Evolutionary conservation across 441 rosid species (phyloP).

Genomic region (Arabidopsis lyrata): DNA sequence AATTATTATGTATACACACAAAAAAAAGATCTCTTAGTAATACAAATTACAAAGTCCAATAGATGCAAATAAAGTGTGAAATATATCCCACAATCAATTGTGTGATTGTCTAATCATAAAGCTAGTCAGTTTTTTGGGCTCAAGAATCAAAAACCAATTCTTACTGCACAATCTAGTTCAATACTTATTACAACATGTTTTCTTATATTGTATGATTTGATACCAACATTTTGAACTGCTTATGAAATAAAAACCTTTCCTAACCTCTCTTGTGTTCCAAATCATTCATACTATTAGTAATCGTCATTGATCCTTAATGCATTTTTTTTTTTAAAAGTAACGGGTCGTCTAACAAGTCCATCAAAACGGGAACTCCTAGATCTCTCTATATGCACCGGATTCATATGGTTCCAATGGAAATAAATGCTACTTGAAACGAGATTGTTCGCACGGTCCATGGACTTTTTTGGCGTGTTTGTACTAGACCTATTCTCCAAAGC

Average conservation of each 20-base stretch:
- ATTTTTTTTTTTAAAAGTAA: conserved; percentile 4
- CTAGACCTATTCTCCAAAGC: neutral
- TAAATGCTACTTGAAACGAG: neutral
- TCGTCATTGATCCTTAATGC: conserved; percentile 76
- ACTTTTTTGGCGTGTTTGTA: neutral
- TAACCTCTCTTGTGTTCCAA: conserved; percentile 5
- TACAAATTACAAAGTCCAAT: conserved; percentile 13
- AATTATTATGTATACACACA: neutral
- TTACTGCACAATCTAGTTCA: neutral
- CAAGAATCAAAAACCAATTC: neutral
- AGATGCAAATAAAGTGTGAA: neutral
- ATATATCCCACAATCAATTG: neutral
- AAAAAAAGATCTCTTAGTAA: neutral
- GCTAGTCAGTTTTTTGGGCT: neutral
- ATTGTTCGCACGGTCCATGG: neutral
- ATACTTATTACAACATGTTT: neutral
- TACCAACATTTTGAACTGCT: neutral
- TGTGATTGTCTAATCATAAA: neutral
- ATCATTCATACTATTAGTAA: conserved; percentile 40
- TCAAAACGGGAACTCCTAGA: neutral
- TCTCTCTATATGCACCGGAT: neutral
- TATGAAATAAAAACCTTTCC: neutral
- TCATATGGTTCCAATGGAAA: neutral
- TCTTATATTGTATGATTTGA: neutral
- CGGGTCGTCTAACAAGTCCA: neutral